These are phyloP conservation scores for Eucalyptus tenuipes DNA, from an alignment of 345 rosid species.

Conservation along the genomic window DNA sequence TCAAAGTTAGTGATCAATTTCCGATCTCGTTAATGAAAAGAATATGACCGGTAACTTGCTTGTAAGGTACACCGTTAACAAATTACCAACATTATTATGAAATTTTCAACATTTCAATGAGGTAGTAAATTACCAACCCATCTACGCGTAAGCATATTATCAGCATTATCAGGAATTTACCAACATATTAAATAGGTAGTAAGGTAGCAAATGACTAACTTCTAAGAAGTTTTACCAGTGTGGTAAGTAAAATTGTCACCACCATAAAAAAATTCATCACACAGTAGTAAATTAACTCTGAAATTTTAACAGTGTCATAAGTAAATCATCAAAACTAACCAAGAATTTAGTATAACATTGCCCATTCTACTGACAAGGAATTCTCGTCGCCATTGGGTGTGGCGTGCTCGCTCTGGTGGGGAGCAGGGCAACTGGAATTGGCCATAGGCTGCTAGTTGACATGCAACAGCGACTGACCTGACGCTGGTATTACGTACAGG, in stretches of 20 bases:
- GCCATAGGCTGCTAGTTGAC: not conserved
- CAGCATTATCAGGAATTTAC: not conserved
- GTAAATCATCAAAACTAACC: not conserved
- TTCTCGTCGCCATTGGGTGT: not conserved
- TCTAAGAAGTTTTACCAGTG: not conserved
- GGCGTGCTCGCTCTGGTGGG: not conserved
- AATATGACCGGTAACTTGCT: not conserved
- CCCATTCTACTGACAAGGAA: not conserved
- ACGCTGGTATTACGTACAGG: not conserved
- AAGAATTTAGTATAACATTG: fast-evolving
- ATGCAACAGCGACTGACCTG: not conserved
- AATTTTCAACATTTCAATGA: not conserved
- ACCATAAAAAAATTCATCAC: not conserved
- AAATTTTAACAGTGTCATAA: not conserved
- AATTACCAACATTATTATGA: not conserved
- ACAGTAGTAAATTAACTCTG: not conserved
- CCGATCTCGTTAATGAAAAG: fast-evolving
- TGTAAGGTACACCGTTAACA: not conserved
- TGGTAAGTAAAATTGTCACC: not conserved
- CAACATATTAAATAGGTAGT: not conserved
- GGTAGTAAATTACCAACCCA: not conserved
- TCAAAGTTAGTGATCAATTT: not conserved
- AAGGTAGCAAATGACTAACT: not conserved
- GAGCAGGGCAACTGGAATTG: not conserved
- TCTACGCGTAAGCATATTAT: too few relatives aligned